These are phyloP conservation scores for Schwanniomyces occidentalis DNA, from an alignment of 805 yeast genomes.

Conservation along the genomic window DNA sequence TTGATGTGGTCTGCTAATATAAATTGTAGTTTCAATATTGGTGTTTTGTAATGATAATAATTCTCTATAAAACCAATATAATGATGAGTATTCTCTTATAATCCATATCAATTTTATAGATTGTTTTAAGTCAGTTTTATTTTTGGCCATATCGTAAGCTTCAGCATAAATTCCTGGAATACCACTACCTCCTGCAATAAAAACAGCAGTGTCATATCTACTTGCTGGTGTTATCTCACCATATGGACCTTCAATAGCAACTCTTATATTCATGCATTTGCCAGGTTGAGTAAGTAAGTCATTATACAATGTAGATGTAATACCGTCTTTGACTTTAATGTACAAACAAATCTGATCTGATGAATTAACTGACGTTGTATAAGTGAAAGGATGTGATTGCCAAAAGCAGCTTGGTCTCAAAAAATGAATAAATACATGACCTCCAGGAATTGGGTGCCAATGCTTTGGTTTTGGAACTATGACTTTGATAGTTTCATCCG, in stretches of 20 bases:
- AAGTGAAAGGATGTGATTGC: conserved; percentile 72
- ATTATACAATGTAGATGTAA: conserved; percentile 23
- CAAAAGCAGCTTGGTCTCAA: conserved; percentile 48
- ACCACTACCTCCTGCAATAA: conserved; percentile 44
- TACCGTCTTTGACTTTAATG: conserved; percentile 35
- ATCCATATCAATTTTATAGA: conserved; percentile 57
- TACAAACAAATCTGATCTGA: conserved; percentile 26
- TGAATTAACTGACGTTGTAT: conserved; percentile 19
- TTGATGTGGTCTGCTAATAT: conserved; percentile 27
- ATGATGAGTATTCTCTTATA: conserved; percentile 48
- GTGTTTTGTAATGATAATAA: conserved; percentile 24
- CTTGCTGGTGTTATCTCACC: conserved; percentile 36
- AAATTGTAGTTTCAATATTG: conserved; percentile 30
- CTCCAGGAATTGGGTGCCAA: conserved; percentile 62
- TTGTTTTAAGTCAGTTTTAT: conserved; percentile 8
- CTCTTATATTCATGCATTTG: conserved; percentile 21
- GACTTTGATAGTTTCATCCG: conserved; percentile 50
- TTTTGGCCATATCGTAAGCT: conserved; percentile 19
- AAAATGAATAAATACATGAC: conserved; percentile 59
- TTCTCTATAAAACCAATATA: conserved; percentile 53
- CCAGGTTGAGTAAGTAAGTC: conserved; percentile 19
- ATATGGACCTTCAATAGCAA: conserved; percentile 40
- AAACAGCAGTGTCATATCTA: conserved; percentile 27
- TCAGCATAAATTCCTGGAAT: conserved; percentile 43
- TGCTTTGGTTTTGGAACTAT: conserved; percentile 50